Evolutionary conservation across 75 land plant species (phyloP), one percentile per base, ranked within the genome.

Genomic region (Pinus tabuliformis): DNA sequence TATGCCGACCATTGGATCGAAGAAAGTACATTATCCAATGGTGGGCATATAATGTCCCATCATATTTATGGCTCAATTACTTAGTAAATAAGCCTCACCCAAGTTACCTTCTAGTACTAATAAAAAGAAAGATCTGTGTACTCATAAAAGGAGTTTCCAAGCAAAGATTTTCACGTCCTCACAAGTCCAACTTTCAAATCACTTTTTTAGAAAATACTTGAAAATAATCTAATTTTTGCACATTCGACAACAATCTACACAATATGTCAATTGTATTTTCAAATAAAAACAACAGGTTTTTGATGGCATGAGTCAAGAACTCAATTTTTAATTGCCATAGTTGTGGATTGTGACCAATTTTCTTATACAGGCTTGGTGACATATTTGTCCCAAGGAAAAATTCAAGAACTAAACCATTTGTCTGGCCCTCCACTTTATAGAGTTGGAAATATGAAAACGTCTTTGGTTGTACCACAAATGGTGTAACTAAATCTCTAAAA

Each of bases 301-400:
- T 58, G 73, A 49, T 72, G 73, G 58, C 73, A 72, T 18, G 73
- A 72, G 24, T 21, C 73, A 21, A 54, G 6, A 56, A 56, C 22
- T 24, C 56, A 52, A 13, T 26, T 33, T 66, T 66, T 1, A 4
- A 65, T n/a, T 65, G 49, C 45, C 49, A 37, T 45, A 65, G 45
- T 37, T 5, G 37, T 65, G 70, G 70, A 65, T 36, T 65, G 17
- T 36, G 18, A n/a, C n/a, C 12, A 14, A 37, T 18, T 15, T 65
- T 65, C 45, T 39, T 39, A 21, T 8, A 36, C 70, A 65, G n/a
- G 57, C 57, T n/a, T 72, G 73, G 49, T 14, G 13, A 72, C 21
- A 49, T 49, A 9, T 72, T 28, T 57, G 0, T 72, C 73, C 56
- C 24, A 72, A 4, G 73, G 57, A 24, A 54, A 22, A 54, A 7